Percentiles rank a stretch among this genome's conserved stretches.
phyloP scores from a whole-genome alignment of 2,329 filamentous ascomycete genomes.

The Trichoderma atrobrunneum region DNA sequence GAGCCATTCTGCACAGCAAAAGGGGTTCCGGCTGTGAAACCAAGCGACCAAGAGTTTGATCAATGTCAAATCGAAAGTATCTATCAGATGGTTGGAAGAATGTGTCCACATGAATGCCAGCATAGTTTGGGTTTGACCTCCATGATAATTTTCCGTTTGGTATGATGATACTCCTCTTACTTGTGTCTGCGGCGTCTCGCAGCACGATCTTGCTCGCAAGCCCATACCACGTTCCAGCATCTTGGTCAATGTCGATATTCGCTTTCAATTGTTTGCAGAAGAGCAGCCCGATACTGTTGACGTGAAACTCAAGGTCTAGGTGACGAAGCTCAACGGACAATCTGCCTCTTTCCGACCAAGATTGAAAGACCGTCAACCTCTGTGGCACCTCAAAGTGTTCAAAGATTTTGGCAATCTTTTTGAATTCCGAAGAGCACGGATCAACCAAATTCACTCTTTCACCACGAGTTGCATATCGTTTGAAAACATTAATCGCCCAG shows the following conservation, averaged over 20 bases:
- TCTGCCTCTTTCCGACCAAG: background rate
- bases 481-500: constrained; percentile 36
- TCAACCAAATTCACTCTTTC: background rate
- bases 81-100: too few species aligned
- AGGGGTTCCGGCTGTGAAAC: constrained; percentile 55
- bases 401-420: background rate
- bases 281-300: constrained; percentile 40
- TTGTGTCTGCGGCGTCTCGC: constrained; percentile 39
- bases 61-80: constrained; percentile 45
- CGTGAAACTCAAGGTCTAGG: constrained; percentile 12
- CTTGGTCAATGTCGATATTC: constrained; percentile 56
- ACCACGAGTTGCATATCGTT: constrained; percentile 26
- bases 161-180: constrained; percentile 51
- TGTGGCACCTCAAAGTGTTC: background rate
- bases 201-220: constrained; percentile 58
- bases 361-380: constrained; percentile 16
- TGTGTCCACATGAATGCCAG: constrained; percentile 40
- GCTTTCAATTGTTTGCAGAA: constrained; percentile 47
- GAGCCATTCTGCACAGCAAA: constrained; percentile 55
- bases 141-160: constrained; percentile 43
- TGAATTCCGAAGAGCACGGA: background rate
- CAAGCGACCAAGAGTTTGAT: constrained; percentile 53
- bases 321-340: constrained; percentile 17
- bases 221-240: constrained; percentile 59
- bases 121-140: constrained; percentile 20